Percentiles rank a stretch among this genome's conserved stretches.
phyloP scores from a whole-genome alignment of 257 asterid species.

The Solanum boliviense region DNA sequence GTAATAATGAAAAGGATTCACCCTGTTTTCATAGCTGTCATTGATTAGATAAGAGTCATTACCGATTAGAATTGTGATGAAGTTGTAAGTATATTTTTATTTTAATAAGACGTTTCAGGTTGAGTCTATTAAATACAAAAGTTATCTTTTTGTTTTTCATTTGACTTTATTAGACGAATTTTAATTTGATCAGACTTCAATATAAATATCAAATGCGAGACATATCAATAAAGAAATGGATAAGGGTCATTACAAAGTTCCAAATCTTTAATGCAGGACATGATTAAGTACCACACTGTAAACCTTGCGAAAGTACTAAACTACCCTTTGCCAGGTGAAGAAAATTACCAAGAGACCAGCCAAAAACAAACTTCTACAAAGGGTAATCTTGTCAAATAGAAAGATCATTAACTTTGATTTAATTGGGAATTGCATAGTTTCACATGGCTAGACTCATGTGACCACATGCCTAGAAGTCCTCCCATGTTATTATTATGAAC shows the following conservation, averaged over 20 bases:
- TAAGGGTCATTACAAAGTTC: constrained; percentile 7
- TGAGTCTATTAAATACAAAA: background rate
- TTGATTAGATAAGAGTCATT: background rate
- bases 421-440: constrained; percentile 21
- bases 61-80: background rate
- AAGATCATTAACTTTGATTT: constrained; percentile 11
- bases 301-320: constrained; percentile 14
- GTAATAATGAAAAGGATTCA: background rate
- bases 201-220: background rate
- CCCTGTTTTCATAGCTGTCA: background rate
- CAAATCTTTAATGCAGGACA: constrained; percentile 28
- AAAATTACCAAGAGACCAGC: background rate
- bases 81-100: background rate
- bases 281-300: constrained; percentile 22
- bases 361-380: background rate
- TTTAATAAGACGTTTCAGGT: rapidly evolving
- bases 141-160: background rate
- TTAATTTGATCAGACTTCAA: rapidly evolving
- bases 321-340: constrained; percentile 15
- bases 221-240: constrained; percentile 25
- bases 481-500: constrained; percentile 40
- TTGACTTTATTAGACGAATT: rapidly evolving
- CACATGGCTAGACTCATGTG: constrained; percentile 77
- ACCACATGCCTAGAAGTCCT: constrained; percentile 51
- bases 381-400: constrained; percentile 15